Evolutionary conservation across 1,139 yeast genomes (phyloP), one percentile per base, ranked within the genome.

Genomic region (Suhomyces guaymorum): DNA sequence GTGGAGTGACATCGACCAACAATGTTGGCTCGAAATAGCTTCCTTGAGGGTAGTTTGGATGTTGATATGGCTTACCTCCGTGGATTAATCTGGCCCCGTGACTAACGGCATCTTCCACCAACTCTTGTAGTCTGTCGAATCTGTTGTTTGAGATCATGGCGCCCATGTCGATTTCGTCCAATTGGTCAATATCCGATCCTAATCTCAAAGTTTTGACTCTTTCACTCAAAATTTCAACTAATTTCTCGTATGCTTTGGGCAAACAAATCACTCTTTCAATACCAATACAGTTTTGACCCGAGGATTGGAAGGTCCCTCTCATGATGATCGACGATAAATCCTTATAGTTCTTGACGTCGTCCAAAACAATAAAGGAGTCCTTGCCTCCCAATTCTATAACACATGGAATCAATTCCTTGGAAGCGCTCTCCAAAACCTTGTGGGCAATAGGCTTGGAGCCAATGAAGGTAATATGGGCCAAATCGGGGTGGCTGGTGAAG

Each of bases 261-360:
- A 81, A 68, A 29, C 89, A 88, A 43, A 92, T 82, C 3, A 92
- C 95, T 44, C 98, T 73, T 61, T 92, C 98, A 38, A 92, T 85
- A 28, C 98, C 97, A 55, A 92, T 92, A 64, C 98, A 92, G 57
- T 92, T 92, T 59, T 92, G 98, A 7, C 98, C 98, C 0, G 96
- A 87, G 39, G 96, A 85, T 62, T 92, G 98, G 66, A 89, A 92
- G 0, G 96, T 83, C 17, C 97, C 98, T 55, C 98, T 74, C 82
- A 92, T 75, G 25, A 92, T 73, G 19, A 88, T 81, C 5, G 96
- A 86, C 0, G 96, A 79, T 26, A 92, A 69, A 0, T 80, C 75
- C 5, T 71, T 59, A 25, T 79, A 47, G 43, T 78, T 73, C 46
- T 73, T 63, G 24, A 74, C 80, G 44, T 82, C 85, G 53, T 90